Percentiles rank a stretch among this genome's conserved stretches.
Conservation (phyloP, 2,329 filamentous ascomycete genomes). For the Penicillium sp. region DNA sequence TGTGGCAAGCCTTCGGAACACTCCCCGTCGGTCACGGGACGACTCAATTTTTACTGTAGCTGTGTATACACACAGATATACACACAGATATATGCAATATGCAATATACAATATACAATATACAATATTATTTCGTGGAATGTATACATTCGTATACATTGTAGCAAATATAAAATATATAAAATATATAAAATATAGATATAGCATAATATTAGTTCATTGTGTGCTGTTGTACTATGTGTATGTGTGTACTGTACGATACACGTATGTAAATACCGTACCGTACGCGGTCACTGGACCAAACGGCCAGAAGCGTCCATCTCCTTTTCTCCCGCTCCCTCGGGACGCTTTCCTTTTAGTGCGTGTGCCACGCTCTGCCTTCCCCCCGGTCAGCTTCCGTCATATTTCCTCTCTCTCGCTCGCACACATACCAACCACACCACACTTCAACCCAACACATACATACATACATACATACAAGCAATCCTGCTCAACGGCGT, state of each 20-base stretch:
- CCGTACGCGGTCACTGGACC: background rate
- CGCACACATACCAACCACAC: slow-evolving; percentile 12
- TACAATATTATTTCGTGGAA: background rate
- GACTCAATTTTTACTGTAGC: background rate
- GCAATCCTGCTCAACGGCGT: too few relatives aligned
- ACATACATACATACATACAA: too few relatives aligned
- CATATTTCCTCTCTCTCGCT: slow-evolving; percentile 14
- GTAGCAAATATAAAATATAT: background rate
- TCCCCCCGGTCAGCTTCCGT: background rate
- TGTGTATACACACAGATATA: background rate
- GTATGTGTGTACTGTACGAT: too few relatives aligned
- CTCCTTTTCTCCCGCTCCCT: slow-evolving; percentile 13
- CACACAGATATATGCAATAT: background rate
- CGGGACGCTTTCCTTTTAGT: slow-evolving; percentile 8
- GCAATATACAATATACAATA: background rate
- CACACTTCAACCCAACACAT: too few relatives aligned
- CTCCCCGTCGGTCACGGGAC: background rate
- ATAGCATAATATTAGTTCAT: too few relatives aligned
- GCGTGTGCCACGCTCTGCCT: background rate
- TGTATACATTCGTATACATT: background rate
- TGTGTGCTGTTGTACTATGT: too few relatives aligned
- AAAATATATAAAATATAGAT: background rate
- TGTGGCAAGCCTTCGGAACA: too few relatives aligned
- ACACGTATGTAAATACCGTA: background rate
- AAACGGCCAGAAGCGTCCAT: slow-evolving; percentile 11